These are phyloP conservation scores for Aspergillus oerlinghausenensis DNA, from an alignment of 2,329 filamentous ascomycete genomes.

Conservation along the genomic window DNA sequence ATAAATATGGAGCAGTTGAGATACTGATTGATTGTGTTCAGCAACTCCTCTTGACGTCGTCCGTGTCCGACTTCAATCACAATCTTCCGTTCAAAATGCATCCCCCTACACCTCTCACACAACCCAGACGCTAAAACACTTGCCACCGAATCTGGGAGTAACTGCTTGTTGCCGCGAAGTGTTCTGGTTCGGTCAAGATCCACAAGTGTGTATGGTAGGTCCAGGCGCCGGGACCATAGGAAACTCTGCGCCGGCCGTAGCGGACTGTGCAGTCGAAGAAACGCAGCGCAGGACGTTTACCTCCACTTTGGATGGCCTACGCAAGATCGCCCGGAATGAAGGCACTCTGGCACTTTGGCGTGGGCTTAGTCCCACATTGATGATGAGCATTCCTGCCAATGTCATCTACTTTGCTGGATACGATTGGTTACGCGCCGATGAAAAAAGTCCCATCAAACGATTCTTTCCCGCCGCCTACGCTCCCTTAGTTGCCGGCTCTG, in stretches of 20 bases:
- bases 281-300: conserved; percentile 77
- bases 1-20: neutral
- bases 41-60: conserved; percentile 97
- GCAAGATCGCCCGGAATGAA: conserved; percentile 93
- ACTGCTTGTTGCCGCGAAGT: conserved; percentile 95
- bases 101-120: conserved; percentile 53
- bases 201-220: conserved; percentile 73
- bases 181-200: conserved; percentile 87
- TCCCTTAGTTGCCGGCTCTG: conserved; percentile 73
- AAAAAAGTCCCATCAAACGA: conserved; percentile 64
- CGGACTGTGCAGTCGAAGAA: conserved; percentile 83
- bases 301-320: conserved; percentile 84
- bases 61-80: conserved; percentile 87
- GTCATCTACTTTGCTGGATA: conserved; percentile 99
- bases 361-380: conserved; percentile 84
- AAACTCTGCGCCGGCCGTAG: conserved; percentile 41
- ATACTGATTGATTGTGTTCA: conserved; percentile 34
- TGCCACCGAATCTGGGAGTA: conserved; percentile 82
- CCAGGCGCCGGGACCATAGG: conserved; percentile 34
- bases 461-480: conserved; percentile 65
- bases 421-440: conserved; percentile 80
- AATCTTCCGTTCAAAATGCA: conserved; percentile 54
- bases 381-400: conserved; percentile 92
- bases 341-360: conserved; percentile 83
- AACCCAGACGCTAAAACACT: conserved; percentile 54